Evolutionary conservation across 192 early-diverging fungal species (phyloP), one percentile per base, ranked within the genome.

Genomic region (Coemansia sp.): DNA sequence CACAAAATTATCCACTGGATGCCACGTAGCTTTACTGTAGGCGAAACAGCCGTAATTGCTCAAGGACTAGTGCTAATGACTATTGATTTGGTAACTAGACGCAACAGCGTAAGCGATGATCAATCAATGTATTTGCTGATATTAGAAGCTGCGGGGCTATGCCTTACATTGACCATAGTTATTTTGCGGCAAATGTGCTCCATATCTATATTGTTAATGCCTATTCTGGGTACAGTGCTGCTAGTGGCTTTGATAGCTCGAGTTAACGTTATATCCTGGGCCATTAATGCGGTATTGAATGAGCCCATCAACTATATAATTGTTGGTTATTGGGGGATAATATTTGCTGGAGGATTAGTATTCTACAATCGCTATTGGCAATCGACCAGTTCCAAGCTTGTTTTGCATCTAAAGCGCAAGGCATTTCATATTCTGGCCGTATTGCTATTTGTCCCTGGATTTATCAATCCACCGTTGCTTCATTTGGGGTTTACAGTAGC

Each of bases 361-460:
- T 33, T 12, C n/a, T 26, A 26, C 23, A 26, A 26, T 4, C 23
- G 4, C 2, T 26, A 26, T 26, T 3, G 23, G 23, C 23, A 4
- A 26, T 26, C 23, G 23, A 26, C 23, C 23, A 26, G 23, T 4
- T 3, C 35, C 9, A 64, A 59, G 65, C 40, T 71, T 16, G 46
- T 21, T 43, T 65, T 90, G 36, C 90, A 92, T 65, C 74, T 85
- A 16, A 77, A 84, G 40, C 84, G 94, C 68, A 97, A 97, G 67
- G 83, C 87, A 43, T 96, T 87, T 61, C 94, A 97, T 72, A 75
- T 81, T 4, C 60, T 94, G 15, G 91, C 91, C 0, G 84, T 91
- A 7, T 47, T 87, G 45, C 88, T 94, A 87, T 96, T 97, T 69
- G 75, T 89, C 28, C 94, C 94, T 0, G 94, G 86, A 3, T 83